Evolutionary conservation across 1,284 basidiomycete genomes (phyloP).

Genomic region (Heterobasidion occidentale): DNA sequence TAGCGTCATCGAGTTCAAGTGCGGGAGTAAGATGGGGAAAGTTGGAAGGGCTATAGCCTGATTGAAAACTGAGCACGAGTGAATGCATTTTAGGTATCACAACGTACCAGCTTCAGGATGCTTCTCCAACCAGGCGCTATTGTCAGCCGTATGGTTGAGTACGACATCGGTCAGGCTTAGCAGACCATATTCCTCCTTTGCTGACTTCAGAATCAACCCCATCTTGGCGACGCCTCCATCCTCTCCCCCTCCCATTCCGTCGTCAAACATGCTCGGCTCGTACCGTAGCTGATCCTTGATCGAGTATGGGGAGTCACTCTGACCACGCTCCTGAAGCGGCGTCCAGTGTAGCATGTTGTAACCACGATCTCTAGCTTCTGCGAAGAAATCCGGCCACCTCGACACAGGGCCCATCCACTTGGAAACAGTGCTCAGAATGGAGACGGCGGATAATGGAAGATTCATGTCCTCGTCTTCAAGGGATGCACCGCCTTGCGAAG

Average conservation of each 20-base stretch:
- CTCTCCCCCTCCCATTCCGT: constrained; percentile 28
- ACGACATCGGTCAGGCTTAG: constrained; percentile 90
- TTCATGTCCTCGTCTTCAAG: constrained; percentile 45
- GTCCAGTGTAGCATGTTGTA: constrained; percentile 98
- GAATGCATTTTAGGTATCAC: neutral
- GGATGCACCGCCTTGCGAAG: constrained; percentile 37
- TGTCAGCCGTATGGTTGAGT: constrained; percentile 91
- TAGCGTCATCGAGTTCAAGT: constrained; percentile 79
- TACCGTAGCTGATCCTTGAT: constrained; percentile 82
- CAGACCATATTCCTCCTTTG: constrained; percentile 80
- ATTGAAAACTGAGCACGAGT: neutral
- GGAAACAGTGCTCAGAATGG: constrained; percentile 83
- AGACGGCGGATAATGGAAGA: constrained; percentile 78
- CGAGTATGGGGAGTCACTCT: constrained; percentile 86
- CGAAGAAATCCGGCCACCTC: constrained; percentile 73
- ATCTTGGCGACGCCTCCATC: constrained; percentile 52
- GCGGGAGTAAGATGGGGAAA: constrained; percentile 86
- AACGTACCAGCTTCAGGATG: constrained; percentile 87
- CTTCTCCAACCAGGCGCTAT: constrained; percentile 84
- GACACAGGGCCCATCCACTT: constrained; percentile 92
- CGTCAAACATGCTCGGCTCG: constrained; percentile 65
- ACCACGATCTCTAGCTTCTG: constrained; percentile 78
- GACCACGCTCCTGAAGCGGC: constrained; percentile 84
- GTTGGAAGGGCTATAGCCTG: constrained; percentile 84
- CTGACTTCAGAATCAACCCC: constrained; percentile 56